Percentiles rank a stretch among this genome's conserved stretches.
These are phyloP conservation scores for Curvularia spicifera DNA, from an alignment of 2,329 filamentous ascomycete species.

Conservation along the genomic window DNA sequence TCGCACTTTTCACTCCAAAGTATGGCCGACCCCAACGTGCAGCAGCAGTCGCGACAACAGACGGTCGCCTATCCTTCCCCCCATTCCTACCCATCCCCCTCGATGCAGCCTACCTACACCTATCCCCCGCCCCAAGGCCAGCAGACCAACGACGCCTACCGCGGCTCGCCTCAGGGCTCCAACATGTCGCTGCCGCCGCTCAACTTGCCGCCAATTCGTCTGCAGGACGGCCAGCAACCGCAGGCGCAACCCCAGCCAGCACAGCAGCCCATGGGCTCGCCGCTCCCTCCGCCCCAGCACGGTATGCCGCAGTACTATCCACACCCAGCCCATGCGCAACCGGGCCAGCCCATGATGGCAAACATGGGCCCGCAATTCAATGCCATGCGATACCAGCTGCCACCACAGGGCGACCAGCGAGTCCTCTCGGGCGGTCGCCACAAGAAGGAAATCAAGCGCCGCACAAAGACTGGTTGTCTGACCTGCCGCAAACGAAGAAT, in stretches of 20 bases:
- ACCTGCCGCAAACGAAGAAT: conserved; percentile 68
- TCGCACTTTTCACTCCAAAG: conserved; percentile 41
- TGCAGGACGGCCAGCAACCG: conserved; percentile 54
- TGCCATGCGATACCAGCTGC: conserved; percentile 62
- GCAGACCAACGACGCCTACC: conserved; percentile 52
- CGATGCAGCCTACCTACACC: conserved; percentile 57
- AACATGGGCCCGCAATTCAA: conserved; percentile 57
- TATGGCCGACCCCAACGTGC: conserved; percentile 45
- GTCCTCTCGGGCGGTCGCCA: conserved; percentile 68
- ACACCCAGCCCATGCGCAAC: conserved; percentile 48
- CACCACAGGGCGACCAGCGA: conserved; percentile 58
- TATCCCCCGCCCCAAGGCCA: conserved; percentile 54
- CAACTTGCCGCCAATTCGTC: conserved; percentile 60
- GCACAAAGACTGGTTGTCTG: conserved; percentile 75
- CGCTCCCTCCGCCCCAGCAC: conserved; percentile 60
- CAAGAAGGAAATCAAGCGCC: conserved; percentile 76
- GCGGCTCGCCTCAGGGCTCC: conserved; percentile 55
- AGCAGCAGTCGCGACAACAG: conserved; percentile 43
- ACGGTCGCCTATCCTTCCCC: conserved; percentile 54
- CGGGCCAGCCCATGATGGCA: conserved; percentile 58
- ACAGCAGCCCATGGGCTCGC: conserved; percentile 58
- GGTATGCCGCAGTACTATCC: conserved; percentile 62
- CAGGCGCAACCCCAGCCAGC: conserved; percentile 39
- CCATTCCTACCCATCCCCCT: conserved; percentile 59
- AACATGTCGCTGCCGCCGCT: conserved; percentile 54